Percentiles rank a stretch among this genome's conserved stretches.
These are phyloP conservation scores for Trichomonas gallinae DNA, from an alignment of 208 protist species.

Conservation along the genomic window DNA sequence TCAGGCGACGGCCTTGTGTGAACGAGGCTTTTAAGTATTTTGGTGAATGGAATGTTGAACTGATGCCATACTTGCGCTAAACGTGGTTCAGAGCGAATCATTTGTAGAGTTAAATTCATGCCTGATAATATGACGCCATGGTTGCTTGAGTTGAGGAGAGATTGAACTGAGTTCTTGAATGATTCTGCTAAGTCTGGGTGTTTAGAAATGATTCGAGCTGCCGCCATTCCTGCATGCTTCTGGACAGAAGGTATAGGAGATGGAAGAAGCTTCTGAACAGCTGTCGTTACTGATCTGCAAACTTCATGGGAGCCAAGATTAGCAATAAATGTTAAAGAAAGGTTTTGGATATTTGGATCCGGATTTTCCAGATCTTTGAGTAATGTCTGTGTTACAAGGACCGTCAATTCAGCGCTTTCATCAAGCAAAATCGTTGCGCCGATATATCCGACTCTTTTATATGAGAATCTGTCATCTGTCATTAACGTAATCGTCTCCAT, in stretches of 20 bases:
- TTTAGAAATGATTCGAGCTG: background rate
- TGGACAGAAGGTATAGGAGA: background rate
- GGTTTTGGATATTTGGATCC: background rate
- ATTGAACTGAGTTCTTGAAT: background rate
- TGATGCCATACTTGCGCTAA: background rate
- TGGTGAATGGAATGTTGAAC: background rate
- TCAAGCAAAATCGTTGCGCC: background rate
- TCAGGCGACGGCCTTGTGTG: background rate
- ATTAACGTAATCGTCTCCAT: background rate
- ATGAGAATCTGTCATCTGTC: background rate
- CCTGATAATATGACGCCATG: background rate
- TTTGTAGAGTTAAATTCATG: background rate
- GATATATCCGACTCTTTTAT: constrained; percentile 21
- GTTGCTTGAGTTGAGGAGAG: background rate
- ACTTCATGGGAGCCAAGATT: background rate
- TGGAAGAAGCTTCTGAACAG: background rate
- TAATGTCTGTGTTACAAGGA: constrained; percentile 10
- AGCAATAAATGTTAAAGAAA: background rate
- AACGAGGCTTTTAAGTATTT: background rate
- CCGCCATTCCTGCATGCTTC: background rate
- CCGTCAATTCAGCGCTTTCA: background rate
- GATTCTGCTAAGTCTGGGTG: background rate
- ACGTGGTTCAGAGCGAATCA: background rate
- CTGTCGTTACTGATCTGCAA: background rate
- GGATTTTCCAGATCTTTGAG: background rate